Percentiles rank a stretch among this genome's conserved stretches.
Evolutionary conservation across 75 land plant species (phyloP).

Genomic region (Cupressus sempervirens): DNA sequence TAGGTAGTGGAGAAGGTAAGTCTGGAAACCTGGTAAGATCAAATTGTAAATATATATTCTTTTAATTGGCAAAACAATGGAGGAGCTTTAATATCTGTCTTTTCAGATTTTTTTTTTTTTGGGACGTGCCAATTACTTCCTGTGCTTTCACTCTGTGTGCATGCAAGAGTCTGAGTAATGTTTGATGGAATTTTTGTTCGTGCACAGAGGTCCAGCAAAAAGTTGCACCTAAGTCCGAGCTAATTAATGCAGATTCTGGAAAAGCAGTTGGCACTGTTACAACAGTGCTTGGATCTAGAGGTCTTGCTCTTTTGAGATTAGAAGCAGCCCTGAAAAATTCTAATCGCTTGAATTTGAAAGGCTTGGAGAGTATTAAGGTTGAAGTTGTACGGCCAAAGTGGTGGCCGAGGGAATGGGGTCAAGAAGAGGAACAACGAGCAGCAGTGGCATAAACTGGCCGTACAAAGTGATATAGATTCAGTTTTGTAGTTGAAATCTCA

Average conservation of each 20-base stretch:
- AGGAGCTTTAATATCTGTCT: background rate
- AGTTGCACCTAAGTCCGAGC: conserved; percentile 65
- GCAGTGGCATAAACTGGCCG: background rate
- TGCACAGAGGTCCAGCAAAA: conserved; percentile 57
- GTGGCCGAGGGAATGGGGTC: conserved; percentile 95
- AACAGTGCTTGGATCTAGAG: conserved; percentile 70
- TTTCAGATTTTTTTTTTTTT: background rate
- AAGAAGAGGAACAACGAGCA: conserved; percentile 15
- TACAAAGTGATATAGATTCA: background rate
- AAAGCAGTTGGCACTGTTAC: conserved; percentile 74
- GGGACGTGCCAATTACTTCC: background rate
- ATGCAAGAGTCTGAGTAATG: background rate
- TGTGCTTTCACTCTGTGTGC: background rate
- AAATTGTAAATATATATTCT: background rate
- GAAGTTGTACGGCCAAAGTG: conserved; percentile 68
- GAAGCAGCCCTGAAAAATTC: conserved; percentile 62
- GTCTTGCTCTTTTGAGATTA: conserved; percentile 66
- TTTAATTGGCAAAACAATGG: background rate
- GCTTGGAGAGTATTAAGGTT: conserved; percentile 44
- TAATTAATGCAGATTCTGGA: conserved; percentile 36
- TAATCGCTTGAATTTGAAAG: conserved; percentile 33
- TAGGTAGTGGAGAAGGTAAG: conserved; percentile 66
- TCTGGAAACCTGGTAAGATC: background rate
- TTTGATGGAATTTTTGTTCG: background rate
- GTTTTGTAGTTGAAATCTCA: background rate